These are phyloP conservation scores for Fusarium xylarioides DNA, from an alignment of 2,329 filamentous ascomycete genomes.

Conservation along the genomic window DNA sequence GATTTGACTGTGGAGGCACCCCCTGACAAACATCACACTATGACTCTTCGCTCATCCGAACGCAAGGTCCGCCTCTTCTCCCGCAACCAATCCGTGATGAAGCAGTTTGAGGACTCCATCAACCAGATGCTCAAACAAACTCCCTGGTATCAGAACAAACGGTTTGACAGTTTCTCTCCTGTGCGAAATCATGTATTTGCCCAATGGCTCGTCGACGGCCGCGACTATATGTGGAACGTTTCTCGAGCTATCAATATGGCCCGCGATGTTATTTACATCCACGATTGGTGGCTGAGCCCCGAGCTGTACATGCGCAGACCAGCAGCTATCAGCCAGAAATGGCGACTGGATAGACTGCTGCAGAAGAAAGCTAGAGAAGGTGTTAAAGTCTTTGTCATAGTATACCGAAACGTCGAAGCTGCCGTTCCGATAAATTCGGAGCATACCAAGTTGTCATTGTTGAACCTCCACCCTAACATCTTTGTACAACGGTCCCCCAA, in stretches of 20 bases:
- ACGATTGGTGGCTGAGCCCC: conserved; percentile 98
- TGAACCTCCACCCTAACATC: conserved; percentile 95
- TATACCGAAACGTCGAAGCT: conserved; percentile 97
- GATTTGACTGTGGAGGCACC: conserved; percentile 52
- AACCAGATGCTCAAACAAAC: conserved; percentile 84
- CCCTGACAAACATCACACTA: conserved; percentile 75
- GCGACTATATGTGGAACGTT: conserved; percentile 99
- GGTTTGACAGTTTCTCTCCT: conserved; percentile 94
- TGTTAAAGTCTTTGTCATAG: conserved; percentile 96
- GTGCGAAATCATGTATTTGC: conserved; percentile 87
- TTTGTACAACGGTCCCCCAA: conserved; percentile 97
- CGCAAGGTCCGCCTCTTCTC: conserved; percentile 91
- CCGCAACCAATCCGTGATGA: conserved; percentile 86
- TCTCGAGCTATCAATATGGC: conserved; percentile 97
- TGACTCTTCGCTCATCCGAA: conserved; percentile 91
- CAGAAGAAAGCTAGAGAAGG: conserved; percentile 93
- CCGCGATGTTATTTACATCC: conserved; percentile 97
- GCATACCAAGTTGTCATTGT: conserved; percentile 94
- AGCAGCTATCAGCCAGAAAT: conserved; percentile 96
- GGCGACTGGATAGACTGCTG: conserved; percentile 92
- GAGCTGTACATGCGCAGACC: conserved; percentile 95
- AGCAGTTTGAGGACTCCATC: conserved; percentile 95
- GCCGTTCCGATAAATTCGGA: conserved; percentile 98
- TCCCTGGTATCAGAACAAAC: conserved; percentile 82
- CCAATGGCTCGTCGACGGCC: conserved; percentile 95